Percentiles rank a stretch among this genome's conserved stretches.
phyloP scores from a whole-genome alignment of 352 stramenopile genomes.

The Globisporangium irregulare region DNA sequence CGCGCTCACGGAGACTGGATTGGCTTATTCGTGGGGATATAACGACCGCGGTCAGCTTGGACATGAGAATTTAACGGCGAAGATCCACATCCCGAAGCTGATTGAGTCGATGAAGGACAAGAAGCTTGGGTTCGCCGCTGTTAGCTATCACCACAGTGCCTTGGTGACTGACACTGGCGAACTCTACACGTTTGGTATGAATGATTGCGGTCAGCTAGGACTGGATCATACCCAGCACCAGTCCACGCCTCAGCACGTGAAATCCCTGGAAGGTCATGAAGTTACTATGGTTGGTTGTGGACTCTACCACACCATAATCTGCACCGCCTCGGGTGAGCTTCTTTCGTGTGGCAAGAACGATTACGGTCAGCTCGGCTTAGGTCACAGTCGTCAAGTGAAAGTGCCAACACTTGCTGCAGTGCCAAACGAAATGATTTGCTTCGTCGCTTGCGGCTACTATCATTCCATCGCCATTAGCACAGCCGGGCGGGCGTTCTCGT shows the following conservation, averaged over 20 bases:
- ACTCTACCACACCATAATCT: conserved; percentile 84
- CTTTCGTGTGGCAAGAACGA: conserved; percentile 88
- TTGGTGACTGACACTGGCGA: conserved; percentile 71
- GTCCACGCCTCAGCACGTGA: conserved; percentile 71
- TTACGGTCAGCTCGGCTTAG: conserved; percentile 80
- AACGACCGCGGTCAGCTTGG: conserved; percentile 86
- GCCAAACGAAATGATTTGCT: conserved; percentile 73
- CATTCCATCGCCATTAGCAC: conserved; percentile 75
- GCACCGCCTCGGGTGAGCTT: conserved; percentile 59
- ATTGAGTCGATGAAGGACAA: conserved; percentile 85
- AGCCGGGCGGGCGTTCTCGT: conserved; percentile 64
- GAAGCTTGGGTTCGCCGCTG: conserved; percentile 71
- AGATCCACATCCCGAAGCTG: conserved; percentile 81
- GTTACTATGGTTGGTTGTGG: conserved; percentile 78
- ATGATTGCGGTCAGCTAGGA: conserved; percentile 84
- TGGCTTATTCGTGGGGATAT: conserved; percentile 87
- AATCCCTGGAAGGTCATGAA: conserved; percentile 64
- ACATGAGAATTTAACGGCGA: conserved; percentile 81
- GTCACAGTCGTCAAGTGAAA: conserved; percentile 80
- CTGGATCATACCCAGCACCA: conserved; percentile 81
- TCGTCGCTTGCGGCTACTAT: conserved; percentile 86
- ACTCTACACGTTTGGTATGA: conserved; percentile 88
- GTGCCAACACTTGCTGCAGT: conserved; percentile 49
- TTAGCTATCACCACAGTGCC: conserved; percentile 86
- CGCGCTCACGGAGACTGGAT: conserved; percentile 69